Conservation (phyloP, 1,284 basidiomycete species). For the Leccinum solheimii region DNA sequence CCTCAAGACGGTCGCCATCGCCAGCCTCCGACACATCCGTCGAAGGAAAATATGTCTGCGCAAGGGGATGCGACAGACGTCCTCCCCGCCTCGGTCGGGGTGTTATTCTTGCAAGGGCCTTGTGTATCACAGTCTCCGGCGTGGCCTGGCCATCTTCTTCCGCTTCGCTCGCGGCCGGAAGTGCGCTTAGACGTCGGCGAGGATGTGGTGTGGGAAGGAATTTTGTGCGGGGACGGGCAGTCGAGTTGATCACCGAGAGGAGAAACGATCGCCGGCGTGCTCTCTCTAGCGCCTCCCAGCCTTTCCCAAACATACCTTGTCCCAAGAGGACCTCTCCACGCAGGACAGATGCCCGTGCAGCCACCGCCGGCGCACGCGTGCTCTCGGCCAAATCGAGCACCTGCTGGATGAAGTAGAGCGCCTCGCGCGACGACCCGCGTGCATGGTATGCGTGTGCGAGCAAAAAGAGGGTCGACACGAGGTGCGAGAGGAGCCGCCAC, state of each 20-base stretch:
- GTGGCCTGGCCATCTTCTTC: slow-evolving; percentile 23
- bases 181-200: slow-evolving; percentile 36
- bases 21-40: slow-evolving; percentile 20
- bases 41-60: slow-evolving; percentile 39
- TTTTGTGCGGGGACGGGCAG: slow-evolving; percentile 66
- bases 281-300: slow-evolving; percentile 50
- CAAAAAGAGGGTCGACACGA: slow-evolving; percentile 64
- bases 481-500: slow-evolving; percentile 73
- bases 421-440: slow-evolving; percentile 79
- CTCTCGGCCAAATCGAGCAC: slow-evolving; percentile 68
- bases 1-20: slow-evolving; percentile 12
- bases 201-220: slow-evolving; percentile 63
- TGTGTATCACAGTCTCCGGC: slow-evolving; percentile 37
- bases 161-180: slow-evolving; percentile 22
- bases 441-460: slow-evolving; percentile 62
- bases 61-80: slow-evolving; percentile 61
- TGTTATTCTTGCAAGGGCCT: slow-evolving; percentile 61
- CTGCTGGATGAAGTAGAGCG: slow-evolving; percentile 79
- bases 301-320: slow-evolving; percentile 57
- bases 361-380: slow-evolving; percentile 63
- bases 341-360: slow-evolving; percentile 62
- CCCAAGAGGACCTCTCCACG: slow-evolving; percentile 70
- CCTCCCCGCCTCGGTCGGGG: slow-evolving; percentile 49
- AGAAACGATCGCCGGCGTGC: slow-evolving; percentile 75
- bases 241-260: slow-evolving; percentile 75